Percentiles rank a stretch among this genome's conserved stretches.
These are phyloP conservation scores for Pistacia atlantica DNA, from an alignment of 345 rosid genomes.

Conservation along the genomic window DNA sequence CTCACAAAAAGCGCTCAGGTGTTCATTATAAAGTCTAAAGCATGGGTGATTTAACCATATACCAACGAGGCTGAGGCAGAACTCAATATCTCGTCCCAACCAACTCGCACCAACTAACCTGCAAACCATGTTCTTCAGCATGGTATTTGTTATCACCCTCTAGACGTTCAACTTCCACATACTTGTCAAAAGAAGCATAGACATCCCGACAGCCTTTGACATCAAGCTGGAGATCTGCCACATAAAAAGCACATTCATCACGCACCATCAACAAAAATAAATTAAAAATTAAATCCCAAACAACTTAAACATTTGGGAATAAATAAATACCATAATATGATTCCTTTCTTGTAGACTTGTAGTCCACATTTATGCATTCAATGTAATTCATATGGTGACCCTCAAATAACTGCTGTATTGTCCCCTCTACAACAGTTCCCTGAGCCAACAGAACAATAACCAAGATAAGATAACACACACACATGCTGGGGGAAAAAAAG, in stretches of 20 bases:
- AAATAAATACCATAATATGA: slow-evolving; percentile 79
- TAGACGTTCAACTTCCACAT: slow-evolving; percentile 97
- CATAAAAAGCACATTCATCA: slow-evolving; percentile 11
- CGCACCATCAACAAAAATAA: background rate
- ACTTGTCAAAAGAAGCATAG: slow-evolving; percentile 96
- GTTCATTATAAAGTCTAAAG: background rate
- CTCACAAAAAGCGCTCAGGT: background rate
- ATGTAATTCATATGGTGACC: slow-evolving; percentile 99
- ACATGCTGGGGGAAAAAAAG: slow-evolving; percentile 10
- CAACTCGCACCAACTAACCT: slow-evolving; percentile 48
- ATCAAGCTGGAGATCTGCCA: slow-evolving; percentile 96
- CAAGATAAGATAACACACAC: slow-evolving; percentile 16
- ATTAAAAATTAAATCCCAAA: slow-evolving; percentile 6
- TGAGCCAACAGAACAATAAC: slow-evolving; percentile 25
- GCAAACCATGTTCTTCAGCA: slow-evolving; percentile 91
- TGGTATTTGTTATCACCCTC: slow-evolving; percentile 99
- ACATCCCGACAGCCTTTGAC: slow-evolving; percentile 98
- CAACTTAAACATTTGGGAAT: background rate
- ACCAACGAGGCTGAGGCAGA: background rate
- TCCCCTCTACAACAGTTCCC: slow-evolving; percentile 99
- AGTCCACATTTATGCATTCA: slow-evolving; percentile 95
- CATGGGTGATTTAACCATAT: background rate
- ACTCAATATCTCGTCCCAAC: background rate
- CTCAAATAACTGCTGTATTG: slow-evolving; percentile 93
- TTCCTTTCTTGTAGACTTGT: slow-evolving; percentile 93